Base-by-base conservation (phyloP, 75 land plant genomes). In the Selaginella moellendorffii region DNA sequence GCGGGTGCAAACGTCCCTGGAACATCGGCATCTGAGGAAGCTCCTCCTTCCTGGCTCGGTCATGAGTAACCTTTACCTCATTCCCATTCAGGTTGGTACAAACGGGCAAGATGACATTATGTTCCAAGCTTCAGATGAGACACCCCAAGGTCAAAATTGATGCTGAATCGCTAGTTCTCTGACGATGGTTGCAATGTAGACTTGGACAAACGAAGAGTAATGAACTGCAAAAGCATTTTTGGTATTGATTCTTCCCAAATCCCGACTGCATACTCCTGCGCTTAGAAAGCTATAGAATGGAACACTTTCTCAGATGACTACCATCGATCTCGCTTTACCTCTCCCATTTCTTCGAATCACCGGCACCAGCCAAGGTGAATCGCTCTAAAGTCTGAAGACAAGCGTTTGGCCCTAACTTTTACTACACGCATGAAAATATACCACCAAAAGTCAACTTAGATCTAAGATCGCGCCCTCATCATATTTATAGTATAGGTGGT, bases 1-100 rank as follows among this genome's bases (percentile, higher is more conserved):
- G 46, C 46, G 46, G 46, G 46, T 36, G 46, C 46, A 36, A 36
- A 36, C 46, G 46, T 36, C 46, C 46, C 46, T 36, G 46, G 46
- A 36, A 36, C 46, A 36, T 36, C 14, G 46, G 46, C 46, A 36
- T 36, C 46, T 36, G 46, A 36, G 46, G 46, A 36, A 36, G 46
- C 46, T 36, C 46, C 46, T 36, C 46, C n/a, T 36, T 36, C 46
- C 46, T 36, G 46, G 46, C 46, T 36, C 46, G 46, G 46, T 36
- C 46, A 36, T 36, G 46, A 36, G 46, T 36, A 36, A 36, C 46
- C 46, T 36, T 36, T 36, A 36, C 46, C 46, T 36, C 46, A 36
- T 36, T 36, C 46, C 46, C 46, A 14, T 36, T 36, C 46, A 36
- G 46, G 46, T 36, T 36, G 46, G 46, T 36, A 36, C 46, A 36